These are phyloP conservation scores for Parathielavia hyrcaniae DNA, from an alignment of 495 filamentous ascomycete genomes.

Conservation along the genomic window DNA sequence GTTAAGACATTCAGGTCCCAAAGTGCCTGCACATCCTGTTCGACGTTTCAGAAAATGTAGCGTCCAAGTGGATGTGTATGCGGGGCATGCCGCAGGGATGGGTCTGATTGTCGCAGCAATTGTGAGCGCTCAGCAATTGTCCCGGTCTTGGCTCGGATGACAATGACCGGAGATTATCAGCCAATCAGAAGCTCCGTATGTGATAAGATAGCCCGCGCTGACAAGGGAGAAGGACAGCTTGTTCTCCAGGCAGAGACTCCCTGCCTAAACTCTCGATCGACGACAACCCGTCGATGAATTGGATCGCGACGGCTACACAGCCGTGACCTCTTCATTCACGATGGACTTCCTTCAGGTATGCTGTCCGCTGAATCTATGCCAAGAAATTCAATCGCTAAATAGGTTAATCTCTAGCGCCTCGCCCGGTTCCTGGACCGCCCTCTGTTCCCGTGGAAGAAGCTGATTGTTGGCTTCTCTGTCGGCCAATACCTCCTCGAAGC, in stretches of 20 bases:
- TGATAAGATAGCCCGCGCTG: constrained; percentile 9
- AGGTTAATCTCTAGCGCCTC: constrained; percentile 56
- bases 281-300: constrained; percentile 10
- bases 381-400: constrained; percentile 4
- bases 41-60: too few species aligned
- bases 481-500: constrained; percentile 83
- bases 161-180: neutral
- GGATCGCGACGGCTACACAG: constrained; percentile 18
- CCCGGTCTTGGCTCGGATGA: neutral
- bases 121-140: too few species aligned
- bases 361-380: neutral
- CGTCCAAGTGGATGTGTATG: too few species aligned
- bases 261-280: constrained; percentile 8
- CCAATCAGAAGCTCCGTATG: constrained; percentile 6
- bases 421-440: constrained; percentile 83
- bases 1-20: too few species aligned
- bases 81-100: too few species aligned
- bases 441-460: constrained; percentile 91
- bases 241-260: constrained; percentile 7
- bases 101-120: too few species aligned
- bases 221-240: constrained; percentile 19
- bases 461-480: constrained; percentile 88
- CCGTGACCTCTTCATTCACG: constrained; percentile 23
- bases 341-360: constrained; percentile 51
- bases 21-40: too few species aligned